A percentile compares a stretch with the other conserved stretches of the same genome.
Conservation (phyloP, 345 rosid species). For the Mallotus nudiflorus region DNA sequence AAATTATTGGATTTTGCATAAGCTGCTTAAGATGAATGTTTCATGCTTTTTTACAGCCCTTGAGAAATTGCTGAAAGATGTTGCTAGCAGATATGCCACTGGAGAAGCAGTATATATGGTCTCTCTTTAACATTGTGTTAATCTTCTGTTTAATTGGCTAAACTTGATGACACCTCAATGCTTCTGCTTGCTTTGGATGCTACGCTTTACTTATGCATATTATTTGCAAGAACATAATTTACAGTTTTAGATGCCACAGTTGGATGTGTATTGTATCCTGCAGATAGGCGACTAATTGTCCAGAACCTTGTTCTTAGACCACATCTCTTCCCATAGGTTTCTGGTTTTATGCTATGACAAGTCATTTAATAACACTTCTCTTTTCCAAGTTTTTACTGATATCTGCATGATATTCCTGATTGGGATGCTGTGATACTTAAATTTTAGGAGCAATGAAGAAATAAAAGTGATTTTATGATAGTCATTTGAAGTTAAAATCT, state of each 20-base stretch:
- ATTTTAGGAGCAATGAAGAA: not conserved
- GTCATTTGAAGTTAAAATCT: not conserved
- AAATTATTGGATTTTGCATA: not conserved
- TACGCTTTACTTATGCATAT: not conserved
- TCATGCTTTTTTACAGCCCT: slow-evolving; percentile 38
- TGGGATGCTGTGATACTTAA: not conserved
- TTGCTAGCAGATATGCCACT: slow-evolving; percentile 44
- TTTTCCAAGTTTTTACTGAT: too few species aligned
- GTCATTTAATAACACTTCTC: not conserved
- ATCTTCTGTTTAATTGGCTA: not conserved
- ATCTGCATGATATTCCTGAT: not conserved
- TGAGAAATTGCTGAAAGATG: slow-evolving; percentile 46
- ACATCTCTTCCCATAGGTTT: not conserved
- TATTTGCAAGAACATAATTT: not conserved
- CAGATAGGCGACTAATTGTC: not conserved
- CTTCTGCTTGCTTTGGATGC: not conserved
- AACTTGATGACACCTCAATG: not conserved
- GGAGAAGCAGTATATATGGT: slow-evolving; percentile 56
- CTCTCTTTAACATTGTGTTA: not conserved
- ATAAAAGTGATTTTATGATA: not conserved
- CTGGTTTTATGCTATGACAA: not conserved
- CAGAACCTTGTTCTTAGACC: not conserved
- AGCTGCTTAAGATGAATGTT: not conserved
- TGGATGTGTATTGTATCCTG: not conserved
- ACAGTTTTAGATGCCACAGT: not conserved